Base-by-base conservation (phyloP, 371 early-diverging fungal genomes). In the Mucor piriformis region DNA sequence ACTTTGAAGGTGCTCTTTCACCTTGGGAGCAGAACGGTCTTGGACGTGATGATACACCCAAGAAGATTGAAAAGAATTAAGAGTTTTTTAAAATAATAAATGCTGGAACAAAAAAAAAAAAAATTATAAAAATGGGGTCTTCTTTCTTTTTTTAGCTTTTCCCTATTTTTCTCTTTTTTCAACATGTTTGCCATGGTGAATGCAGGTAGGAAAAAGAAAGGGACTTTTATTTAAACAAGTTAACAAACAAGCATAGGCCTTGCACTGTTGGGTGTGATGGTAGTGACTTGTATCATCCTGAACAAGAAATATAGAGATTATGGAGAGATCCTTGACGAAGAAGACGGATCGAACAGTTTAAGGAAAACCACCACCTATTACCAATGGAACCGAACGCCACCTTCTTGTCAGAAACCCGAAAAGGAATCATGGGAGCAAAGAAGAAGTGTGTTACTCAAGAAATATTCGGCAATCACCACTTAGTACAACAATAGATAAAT, bases 11-110 rank as follows among this genome's bases (percentile, higher is more conserved):
- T 15, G 89, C 92, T 63, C 77, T 87, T 54, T 89, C 91, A 57
- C 91, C 95, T 49, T 94, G 95, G 95, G 95, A 94, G 67, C 92
- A 92, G 72, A 84, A 82, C 48, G 92, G 79, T 35, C 61, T 69
- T 54, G 79, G 79, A 42, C 79, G 79, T 57, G 79, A 79, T 67
- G 79, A 79, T 61, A 74, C 74, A 44, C 79, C 76, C 50, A 69
- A 79, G 59, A 63, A 73, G 35, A 52, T 74, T 46, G 74, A 71
- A 49, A 66, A 73, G 50, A 77, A 77, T 70, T 64, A 77, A 61
- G 63, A 70, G 68, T 65, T 53, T 53, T 44, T 50, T 50, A 57
- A 46, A 49, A 46, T 57, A 50, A 56, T 29, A 33, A 48, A 35
- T 16, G 11, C 16, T 35, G 8, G n/a, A 16, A 55, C 33, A 42